Conservation (phyloP, 208 protist genomes). For the Dictyostelium gargantuum region DNA sequence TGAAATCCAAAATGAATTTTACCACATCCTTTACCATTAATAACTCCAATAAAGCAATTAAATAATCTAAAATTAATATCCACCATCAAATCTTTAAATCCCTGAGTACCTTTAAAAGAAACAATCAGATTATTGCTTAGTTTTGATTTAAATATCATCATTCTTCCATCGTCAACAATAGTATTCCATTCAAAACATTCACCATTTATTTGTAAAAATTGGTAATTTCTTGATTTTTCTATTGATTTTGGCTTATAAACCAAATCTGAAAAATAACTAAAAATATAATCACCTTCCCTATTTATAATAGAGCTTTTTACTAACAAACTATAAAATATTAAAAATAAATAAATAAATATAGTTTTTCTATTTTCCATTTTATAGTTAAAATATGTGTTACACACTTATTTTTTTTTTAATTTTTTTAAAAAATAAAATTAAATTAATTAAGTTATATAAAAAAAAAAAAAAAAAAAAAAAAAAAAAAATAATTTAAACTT, state of each 20-base stretch:
- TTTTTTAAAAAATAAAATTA: not conserved
- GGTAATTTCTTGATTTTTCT: no score
- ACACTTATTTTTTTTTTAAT: not conserved
- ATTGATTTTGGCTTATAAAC: not conserved
- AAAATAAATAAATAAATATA: not conserved
- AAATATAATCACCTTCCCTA: not conserved
- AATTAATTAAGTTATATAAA: not conserved
- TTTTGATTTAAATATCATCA: not conserved
- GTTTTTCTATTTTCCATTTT: not conserved
- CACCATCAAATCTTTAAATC: not conserved
- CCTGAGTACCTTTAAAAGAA: not conserved
- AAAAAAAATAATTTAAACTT: not conserved
- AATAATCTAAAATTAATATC: not conserved
- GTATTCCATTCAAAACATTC: not conserved
- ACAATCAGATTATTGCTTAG: not conserved
- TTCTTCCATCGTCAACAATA: not conserved
- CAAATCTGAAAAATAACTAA: not conserved
- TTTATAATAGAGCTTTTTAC: not conserved
- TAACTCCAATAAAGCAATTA: not conserved
- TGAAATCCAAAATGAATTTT: not conserved
- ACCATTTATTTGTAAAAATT: not conserved
- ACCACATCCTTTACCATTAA: not conserved
- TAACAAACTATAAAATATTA: not conserved
- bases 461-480: not conserved
- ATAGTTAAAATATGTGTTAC: not conserved